phyloP scores from a whole-genome alignment of 176 grass and related monocot species.

The Tuctoria greenei region DNA sequence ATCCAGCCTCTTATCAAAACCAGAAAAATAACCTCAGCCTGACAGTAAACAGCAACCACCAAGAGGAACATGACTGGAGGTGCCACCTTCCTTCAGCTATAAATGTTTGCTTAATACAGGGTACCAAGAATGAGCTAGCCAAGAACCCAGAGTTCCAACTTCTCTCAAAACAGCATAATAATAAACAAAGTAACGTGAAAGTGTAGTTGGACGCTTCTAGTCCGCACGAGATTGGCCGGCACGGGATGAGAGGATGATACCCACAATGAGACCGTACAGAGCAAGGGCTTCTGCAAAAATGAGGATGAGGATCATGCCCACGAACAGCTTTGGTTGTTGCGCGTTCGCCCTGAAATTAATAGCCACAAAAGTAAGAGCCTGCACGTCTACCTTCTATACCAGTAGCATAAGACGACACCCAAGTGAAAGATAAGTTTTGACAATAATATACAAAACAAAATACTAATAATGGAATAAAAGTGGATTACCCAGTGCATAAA shows the following conservation, averaged over 20 bases:
- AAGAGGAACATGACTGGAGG: constrained; percentile 36
- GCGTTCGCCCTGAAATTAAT: constrained; percentile 63
- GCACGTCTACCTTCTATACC: neutral
- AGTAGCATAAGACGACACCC: neutral
- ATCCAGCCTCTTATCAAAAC: constrained; percentile 38
- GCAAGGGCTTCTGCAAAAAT: constrained; percentile 78
- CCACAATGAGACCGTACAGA: constrained; percentile 73
- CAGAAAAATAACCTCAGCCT: constrained; percentile 37
- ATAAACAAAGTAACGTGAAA: constrained; percentile 15
- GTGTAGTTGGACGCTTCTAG: constrained; percentile 20
- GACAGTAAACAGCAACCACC: constrained; percentile 30
- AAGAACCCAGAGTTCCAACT: constrained; percentile 36
- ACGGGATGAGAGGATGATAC: constrained; percentile 80
- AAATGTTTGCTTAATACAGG: constrained; percentile 41
- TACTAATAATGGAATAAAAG: neutral
- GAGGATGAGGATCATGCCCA: constrained; percentile 88
- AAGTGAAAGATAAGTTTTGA: neutral
- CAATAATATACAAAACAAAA: neutral
- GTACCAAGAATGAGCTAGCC: constrained; percentile 43
- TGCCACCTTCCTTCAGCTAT: constrained; percentile 43
- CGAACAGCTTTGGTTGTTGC: constrained; percentile 75
- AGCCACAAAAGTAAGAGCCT: neutral
- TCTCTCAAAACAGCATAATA: constrained; percentile 36
- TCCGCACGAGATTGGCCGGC: constrained; percentile 75
- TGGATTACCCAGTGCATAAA: neutral